Base-by-base conservation (phyloP, 2,329 filamentous ascomycete species). In the Fusarium sp. region DNA sequence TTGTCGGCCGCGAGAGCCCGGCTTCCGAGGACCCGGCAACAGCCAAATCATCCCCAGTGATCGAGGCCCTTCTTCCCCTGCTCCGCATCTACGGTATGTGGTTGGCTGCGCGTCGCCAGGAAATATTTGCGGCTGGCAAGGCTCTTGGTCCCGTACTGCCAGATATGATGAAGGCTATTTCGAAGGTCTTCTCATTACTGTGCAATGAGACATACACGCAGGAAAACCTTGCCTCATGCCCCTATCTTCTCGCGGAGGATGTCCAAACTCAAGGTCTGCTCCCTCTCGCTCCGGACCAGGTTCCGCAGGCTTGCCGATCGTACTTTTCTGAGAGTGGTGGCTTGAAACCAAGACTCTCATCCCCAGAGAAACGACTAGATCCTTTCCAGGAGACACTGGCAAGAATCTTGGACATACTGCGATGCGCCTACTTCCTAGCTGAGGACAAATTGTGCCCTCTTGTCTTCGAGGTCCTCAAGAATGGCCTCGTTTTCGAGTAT, bases 41-140 rank as follows among this genome's bases (percentile, higher is more conserved):
- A 18, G 64, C 71, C 14, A 71, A 79, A 57, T 81, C 84, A 44
- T 81, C 80, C 14, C 70, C 81, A 12, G 73, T 79, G 10, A 75
- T 85, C 17, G 81, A 81, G 62, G 83, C 79, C n/a, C 78, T 85
- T n/a, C 76, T 89, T 7, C 85, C 86, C 2, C 80, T 88, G 17
- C 76, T 88, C 55, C 85, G 87, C n/a, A 76, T 88, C 27, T 89
- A 86, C 67, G 79, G 85, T 61, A 83, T 86, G 48, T 89, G 87
- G 87, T 80, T 89, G 5, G 84, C 84, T 57, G 81, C 82, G 18
- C 83, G 81, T 49, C 81, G 83, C 32, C 75, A 78, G 13, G 85
- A 88, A 63, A 74, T 88, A 9, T 81, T 85, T 63, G 77, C 79
- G n/a, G 85, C 83, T 59, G 79, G 82, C 50, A 79, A 83, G 33